Conservation (phyloP, 148 eudicot genomes). For the Heliamphora exappendiculata region DNA sequence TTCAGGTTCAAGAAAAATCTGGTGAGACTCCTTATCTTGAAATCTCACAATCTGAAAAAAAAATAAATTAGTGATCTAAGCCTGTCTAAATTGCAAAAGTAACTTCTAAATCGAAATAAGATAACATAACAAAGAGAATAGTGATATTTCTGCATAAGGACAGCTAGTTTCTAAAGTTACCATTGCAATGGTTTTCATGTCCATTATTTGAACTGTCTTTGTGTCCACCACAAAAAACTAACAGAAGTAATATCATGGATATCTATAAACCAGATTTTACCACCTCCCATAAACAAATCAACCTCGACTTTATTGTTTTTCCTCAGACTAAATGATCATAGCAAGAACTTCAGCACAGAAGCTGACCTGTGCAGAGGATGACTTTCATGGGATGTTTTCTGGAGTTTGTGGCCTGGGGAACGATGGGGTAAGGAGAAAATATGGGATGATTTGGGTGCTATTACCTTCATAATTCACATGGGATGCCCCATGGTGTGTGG, state of each 20-base stretch:
- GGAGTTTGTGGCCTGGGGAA: too few relatives aligned
- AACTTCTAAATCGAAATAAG: background rate
- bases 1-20: slow-evolving; percentile 97
- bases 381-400: too few relatives aligned
- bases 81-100: background rate
- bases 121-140: background rate
- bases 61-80: slow-evolving; percentile 4
- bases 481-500: too few relatives aligned
- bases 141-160: background rate
- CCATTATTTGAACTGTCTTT: background rate
- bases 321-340: background rate
- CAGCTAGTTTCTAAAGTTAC: background rate
- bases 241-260: background rate
- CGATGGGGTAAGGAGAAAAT: too few relatives aligned
- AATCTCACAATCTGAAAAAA: slow-evolving; percentile 90
- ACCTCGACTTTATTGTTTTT: background rate
- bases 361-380: too few relatives aligned
- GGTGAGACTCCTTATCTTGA: slow-evolving; percentile 97
- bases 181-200: background rate
- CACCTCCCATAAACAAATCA: background rate
- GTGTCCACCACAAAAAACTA: background rate
- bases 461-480: too few relatives aligned
- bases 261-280: background rate
- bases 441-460: too few relatives aligned
- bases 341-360: background rate